Evolutionary conservation across 805 yeast species (phyloP), one percentile per base, ranked within the genome.

Genomic region (Kodamaea nitidulidarum): DNA sequence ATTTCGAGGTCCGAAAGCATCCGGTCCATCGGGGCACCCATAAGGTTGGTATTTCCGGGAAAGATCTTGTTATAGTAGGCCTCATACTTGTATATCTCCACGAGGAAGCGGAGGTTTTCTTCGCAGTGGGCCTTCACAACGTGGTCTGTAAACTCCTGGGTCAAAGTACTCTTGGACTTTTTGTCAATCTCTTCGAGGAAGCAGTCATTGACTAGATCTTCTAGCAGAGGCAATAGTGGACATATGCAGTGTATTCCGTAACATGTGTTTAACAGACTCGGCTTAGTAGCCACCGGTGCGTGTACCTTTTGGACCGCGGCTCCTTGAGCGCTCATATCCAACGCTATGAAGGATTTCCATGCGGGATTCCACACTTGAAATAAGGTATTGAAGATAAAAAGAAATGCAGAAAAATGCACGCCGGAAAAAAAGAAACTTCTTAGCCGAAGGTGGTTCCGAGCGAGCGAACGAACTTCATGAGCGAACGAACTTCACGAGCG

Each of bases 71-170:
- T 70, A 60, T 67, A 69, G 38, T 58, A 59, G 50, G 65, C 60
- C 45, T 73, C 76, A 50, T 73, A 73, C 36, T 64, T 66, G 50
- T 52, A 71, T 12, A 72, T 70, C 40, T 68, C 71, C 4, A 72
- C 59, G 21, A 73, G 51, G 43, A 73, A 73, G 32, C 60, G 51
- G 29, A 73, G 56, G 51, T 70, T 72, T 50, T 73, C 78, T 37
- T 58, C 60, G 48, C 74, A 67, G 44, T 73, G 77, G 24, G 63
- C 54, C n/a, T 57, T 51, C 11, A 32, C 41, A n/a, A 69, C 55
- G 44, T 56, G 67, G 11, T 55, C 47, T 37, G 55, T 52, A 48
- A 73, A 73, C 24, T 51, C 42, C 16, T 47, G 44, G 38, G 52
- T 46, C 39, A 58, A 48, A 15, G 62, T 47, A 27, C 46, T 36